Evolutionary conservation across 805 yeast species (phyloP), one percentile per base, ranked within the genome.

Genomic region (Wickerhamiella qilinensis): DNA sequence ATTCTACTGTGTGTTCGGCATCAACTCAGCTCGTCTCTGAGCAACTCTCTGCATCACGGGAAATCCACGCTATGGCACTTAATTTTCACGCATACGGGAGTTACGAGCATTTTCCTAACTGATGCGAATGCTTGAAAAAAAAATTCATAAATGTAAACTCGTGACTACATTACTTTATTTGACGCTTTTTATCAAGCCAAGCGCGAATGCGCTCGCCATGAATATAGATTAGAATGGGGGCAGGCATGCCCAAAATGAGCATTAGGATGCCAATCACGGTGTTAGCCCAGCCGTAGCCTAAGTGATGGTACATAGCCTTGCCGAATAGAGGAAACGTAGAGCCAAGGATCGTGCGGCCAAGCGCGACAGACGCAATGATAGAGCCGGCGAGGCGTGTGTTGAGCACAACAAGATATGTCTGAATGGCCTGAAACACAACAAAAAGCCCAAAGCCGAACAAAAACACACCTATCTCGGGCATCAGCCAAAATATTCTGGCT

Each of bases 271-370:
- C 84, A 53, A 75, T 71, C 48, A 77, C 52, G 0, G 80, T 69
- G 50, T 71, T 70, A 19, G 81, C 81, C 84, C 83, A 77, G 4
- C 81, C 82, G 47, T 74, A 75, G 17, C 77, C 76, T 33, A 78
- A 54, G 17, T 46, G 48, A 34, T 55, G 56, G 52, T 73, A 78
- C 76, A 77, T 69, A 7, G 65, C 58, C 7, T 62, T 55, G 2
- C 78, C 80, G 54, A 75, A 74, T 31, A 77, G 57, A 5, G 85
- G 91, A 59, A 79, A 76, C 9, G 69, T 63, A 39, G 75, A 78
- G 1, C 86, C 88, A 49, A 78, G 67, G 32, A 68, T 53, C 3
- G 83, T 73, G 48, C 91, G 63, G 48, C 74, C 68, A 43, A 77
- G 68, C 0, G 83, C 73, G 3, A 78, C 79, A 0, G 83, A 78